These are phyloP conservation scores for Cladosporium sp. DNA, from an alignment of 2,329 filamentous ascomycete genomes.

Conservation along the genomic window DNA sequence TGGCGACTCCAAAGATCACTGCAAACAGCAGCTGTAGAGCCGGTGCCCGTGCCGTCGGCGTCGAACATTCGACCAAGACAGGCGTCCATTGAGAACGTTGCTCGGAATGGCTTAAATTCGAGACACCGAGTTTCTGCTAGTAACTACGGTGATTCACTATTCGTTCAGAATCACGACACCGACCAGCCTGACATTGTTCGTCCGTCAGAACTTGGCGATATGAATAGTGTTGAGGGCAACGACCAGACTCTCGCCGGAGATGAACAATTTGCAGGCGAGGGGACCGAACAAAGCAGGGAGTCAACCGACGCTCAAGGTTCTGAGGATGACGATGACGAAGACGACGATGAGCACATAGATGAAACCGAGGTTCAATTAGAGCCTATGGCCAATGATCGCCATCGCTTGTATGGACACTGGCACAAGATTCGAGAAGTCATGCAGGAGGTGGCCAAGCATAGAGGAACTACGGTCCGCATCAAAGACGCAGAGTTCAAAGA, in stretches of 20 bases:
- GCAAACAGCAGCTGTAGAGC: not conserved
- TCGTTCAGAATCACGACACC: not conserved
- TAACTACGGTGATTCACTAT: not conserved
- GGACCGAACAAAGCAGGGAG: not conserved
- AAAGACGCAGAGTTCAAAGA: too few species aligned
- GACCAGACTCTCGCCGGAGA: not conserved
- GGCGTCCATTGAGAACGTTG: not conserved
- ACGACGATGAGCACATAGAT: conserved; percentile 4
- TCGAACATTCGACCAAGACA: not conserved
- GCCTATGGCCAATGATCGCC: too few species aligned
- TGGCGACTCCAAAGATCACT: not conserved
- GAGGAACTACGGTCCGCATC: too few species aligned
- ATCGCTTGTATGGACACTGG: too few species aligned
- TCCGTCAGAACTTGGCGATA: not conserved
- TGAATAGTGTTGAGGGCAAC: not conserved
- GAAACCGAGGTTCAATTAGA: not conserved
- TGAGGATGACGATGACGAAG: not conserved
- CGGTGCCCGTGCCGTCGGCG: not conserved
- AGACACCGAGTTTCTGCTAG: not conserved
- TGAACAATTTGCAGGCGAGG: not conserved
- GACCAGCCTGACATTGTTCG: not conserved
- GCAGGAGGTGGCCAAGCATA: too few species aligned
- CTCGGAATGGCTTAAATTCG: not conserved
- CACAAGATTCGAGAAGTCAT: too few species aligned
- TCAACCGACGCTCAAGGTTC: not conserved